Evolutionary conservation across 495 filamentous ascomycete species (phyloP).

Genomic region (Ramalina intermedia): DNA sequence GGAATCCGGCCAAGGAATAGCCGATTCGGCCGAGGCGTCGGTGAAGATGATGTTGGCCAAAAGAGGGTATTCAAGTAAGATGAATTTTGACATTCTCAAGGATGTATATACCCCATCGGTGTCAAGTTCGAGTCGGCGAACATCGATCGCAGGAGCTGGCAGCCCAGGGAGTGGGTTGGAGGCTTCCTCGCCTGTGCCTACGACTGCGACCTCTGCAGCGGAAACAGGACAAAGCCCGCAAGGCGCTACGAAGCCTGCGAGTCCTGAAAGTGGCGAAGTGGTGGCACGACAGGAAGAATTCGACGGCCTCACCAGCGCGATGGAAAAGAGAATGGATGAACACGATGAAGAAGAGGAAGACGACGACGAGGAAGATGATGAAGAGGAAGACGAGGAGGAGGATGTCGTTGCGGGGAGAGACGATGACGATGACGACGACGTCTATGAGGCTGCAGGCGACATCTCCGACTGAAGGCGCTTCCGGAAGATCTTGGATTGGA

Average conservation of each 20-base stretch:
- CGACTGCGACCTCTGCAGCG: slow-evolving; percentile 15
- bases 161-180: slow-evolving; percentile 23
- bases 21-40: slow-evolving; percentile 50
- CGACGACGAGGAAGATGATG: slow-evolving; percentile 1
- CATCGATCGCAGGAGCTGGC: slow-evolving; percentile 26
- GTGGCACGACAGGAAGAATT: slow-evolving; percentile 9
- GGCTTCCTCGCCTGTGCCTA: neutral
- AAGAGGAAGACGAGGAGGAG: slow-evolving; percentile 5
- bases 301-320: slow-evolving; percentile 13
- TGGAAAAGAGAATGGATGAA: slow-evolving; percentile 7
- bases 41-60: slow-evolving; percentile 58
- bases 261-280: neutral
- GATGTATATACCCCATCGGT: slow-evolving; percentile 6
- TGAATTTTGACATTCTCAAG: slow-evolving; percentile 64
- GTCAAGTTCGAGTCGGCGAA: slow-evolving; percentile 23
- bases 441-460: neutral
- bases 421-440: slow-evolving; percentile 1
- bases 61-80: slow-evolving; percentile 61
- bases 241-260: slow-evolving; percentile 8
- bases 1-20: slow-evolving; percentile 24
- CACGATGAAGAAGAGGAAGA: slow-evolving; percentile 3
- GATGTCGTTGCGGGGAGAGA: neutral
- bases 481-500: too few species aligned
- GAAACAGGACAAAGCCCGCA: neutral
- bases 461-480: neutral